Base-by-base conservation (phyloP, 768 basidiomycete species). In the Tricholoma hemisulphureum region DNA sequence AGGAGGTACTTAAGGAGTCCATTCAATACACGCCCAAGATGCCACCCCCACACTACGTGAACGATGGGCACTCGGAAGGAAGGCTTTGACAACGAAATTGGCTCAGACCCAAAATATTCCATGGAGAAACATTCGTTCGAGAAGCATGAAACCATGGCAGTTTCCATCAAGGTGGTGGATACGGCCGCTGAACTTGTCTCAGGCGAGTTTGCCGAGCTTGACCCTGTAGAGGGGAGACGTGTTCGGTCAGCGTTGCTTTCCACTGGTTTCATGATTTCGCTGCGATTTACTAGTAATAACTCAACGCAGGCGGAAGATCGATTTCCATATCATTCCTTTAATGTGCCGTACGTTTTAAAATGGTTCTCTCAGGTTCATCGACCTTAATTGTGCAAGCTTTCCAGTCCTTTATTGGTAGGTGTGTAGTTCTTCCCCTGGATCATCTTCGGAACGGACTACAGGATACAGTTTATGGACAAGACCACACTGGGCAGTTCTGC, bases 381-480 rank as follows among this genome's bases (percentile, higher is more conserved):
- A 8, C 53, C 52, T n/a, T n/a, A n/a, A n/a, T n/a, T n/a, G n/a
- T 28, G 37, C 28, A 45, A 45, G 2, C 2, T 39, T 51, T 56
- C n/a, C n/a, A 85, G 86, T 75, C 24, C 77, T 86, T 32, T 87
- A 85, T 61, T 84, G 78, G 83, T 85, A 63, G 2, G 21, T 5
- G 11, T 8, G 11, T 23, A 3, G 23, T 6, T 16, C 18, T 21
- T n/a, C n/a, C n/a, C n/a, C n/a, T n/a, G n/a, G 10, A n/a, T 28
- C 4, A 55, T 29, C 37, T 24, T n/a, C n/a, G n/a, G 31, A 24
- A 29, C 35, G 8, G 41, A 45, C 10, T 56, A 61, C 58, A 85
- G 88, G 81, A 79, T 90, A n/a, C 87, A 89, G 65, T 89, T 85
- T 58, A 89, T 89, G 85, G 88, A 89, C 60, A 89, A 89, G 71